A percentile compares a stretch with the other conserved stretches of the same genome.
Conservation (phyloP, 1,284 basidiomycete genomes). For the Lentinula novae-zelandiae region DNA sequence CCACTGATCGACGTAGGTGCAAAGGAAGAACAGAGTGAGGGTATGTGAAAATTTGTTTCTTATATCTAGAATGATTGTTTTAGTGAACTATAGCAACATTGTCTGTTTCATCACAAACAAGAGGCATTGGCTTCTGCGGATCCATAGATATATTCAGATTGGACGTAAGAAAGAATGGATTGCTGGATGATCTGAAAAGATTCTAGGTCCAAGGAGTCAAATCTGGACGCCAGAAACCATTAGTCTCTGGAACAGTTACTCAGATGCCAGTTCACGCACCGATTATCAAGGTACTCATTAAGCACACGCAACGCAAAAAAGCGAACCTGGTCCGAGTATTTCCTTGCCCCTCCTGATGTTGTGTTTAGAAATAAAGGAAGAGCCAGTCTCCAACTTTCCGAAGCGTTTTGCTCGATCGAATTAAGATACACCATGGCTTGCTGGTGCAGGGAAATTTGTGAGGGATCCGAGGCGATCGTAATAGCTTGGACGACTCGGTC, state of each 20-base stretch:
- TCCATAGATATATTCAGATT: slow-evolving; percentile 76
- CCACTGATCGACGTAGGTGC: slow-evolving; percentile 84
- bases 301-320: slow-evolving; percentile 85
- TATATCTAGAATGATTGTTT: slow-evolving; percentile 49
- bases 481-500: slow-evolving; percentile 81
- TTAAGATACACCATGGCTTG: slow-evolving; percentile 82
- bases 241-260: neutral
- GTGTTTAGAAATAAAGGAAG: slow-evolving; percentile 70
- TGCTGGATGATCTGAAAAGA: slow-evolving; percentile 69
- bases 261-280: slow-evolving; percentile 47
- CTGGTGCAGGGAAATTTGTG: slow-evolving; percentile 63
- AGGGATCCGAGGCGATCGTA: slow-evolving; percentile 78
- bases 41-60: slow-evolving; percentile 99
- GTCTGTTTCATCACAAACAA: slow-evolving; percentile 49
- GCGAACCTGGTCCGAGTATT: slow-evolving; percentile 71
- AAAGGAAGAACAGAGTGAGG: slow-evolving; percentile 91
- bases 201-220: slow-evolving; percentile 66
- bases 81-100: slow-evolving; percentile 13
- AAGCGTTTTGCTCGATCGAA: slow-evolving; percentile 71
- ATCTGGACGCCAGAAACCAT: slow-evolving; percentile 36
- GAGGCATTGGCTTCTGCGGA: slow-evolving; percentile 68
- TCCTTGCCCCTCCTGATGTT: slow-evolving; percentile 52
- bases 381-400: slow-evolving; percentile 76
- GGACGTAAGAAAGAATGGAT: slow-evolving; percentile 70
- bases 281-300: slow-evolving; percentile 82